Conservation (phyloP, 1,284 basidiomycete genomes). For the Mycena citricolor region DNA sequence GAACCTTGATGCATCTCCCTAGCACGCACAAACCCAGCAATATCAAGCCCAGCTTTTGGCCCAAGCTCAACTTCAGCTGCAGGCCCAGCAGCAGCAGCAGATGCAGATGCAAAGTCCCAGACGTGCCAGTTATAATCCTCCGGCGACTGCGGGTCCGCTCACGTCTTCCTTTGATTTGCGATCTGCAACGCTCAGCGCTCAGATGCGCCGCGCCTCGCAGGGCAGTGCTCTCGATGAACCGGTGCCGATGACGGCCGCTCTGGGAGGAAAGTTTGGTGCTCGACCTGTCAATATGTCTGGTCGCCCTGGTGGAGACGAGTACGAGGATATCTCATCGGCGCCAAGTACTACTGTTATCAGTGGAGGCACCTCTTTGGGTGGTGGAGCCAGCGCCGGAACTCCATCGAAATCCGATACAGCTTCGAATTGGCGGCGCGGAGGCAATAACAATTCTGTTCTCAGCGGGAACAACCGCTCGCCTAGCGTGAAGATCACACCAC, state of each 20-base stretch:
- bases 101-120: conserved; percentile 16
- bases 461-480: conserved; percentile 56
- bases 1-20: conserved; percentile 5
- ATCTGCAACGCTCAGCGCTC: conserved; percentile 48
- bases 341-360: conserved; percentile 67
- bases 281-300: conserved; percentile 48
- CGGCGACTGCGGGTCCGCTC: conserved; percentile 64
- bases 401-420: conserved; percentile 77
- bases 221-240: conserved; percentile 29
- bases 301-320: conserved; percentile 36
- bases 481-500: conserved; percentile 68
- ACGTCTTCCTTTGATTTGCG: conserved; percentile 63
- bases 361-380: conserved; percentile 66
- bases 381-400: conserved; percentile 22
- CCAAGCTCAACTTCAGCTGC: conserved; percentile 39
- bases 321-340: conserved; percentile 39
- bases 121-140: conserved; percentile 46
- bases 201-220: conserved; percentile 49
- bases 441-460: conserved; percentile 66
- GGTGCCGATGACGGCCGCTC: conserved; percentile 71
- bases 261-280: conserved; percentile 73
- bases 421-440: conserved; percentile 74
- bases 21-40: conserved; percentile 40
- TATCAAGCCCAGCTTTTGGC: conserved; percentile 46
- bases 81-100: conserved; percentile 50